These are phyloP conservation scores for Leccinellum luteum DNA, from an alignment of 768 basidiomycete species.

Conservation along the genomic window DNA sequence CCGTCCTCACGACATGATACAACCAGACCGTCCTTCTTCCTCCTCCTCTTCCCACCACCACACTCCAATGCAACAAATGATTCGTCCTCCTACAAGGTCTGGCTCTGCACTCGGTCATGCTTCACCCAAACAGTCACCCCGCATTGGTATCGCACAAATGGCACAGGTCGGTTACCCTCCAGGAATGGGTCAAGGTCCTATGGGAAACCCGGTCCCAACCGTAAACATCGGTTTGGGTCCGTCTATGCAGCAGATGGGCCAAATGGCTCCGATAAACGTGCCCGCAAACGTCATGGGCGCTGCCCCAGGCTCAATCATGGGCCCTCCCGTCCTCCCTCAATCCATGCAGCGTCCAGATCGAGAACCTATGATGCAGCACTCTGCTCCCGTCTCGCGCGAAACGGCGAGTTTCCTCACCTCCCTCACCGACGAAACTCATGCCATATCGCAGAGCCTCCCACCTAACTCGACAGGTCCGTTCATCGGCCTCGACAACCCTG, in stretches of 20 bases:
- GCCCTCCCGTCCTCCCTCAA: slow-evolving; percentile 36
- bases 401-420: slow-evolving; percentile 12
- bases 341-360: slow-evolving; percentile 22
- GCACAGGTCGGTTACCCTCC: too few species aligned
- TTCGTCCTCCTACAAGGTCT: slow-evolving; percentile 29
- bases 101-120: slow-evolving; percentile 28
- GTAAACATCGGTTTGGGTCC: slow-evolving; percentile 12
- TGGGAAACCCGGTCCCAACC: too few species aligned
- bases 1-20: slow-evolving; percentile 20
- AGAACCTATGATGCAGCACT: slow-evolving; percentile 26
- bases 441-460: slow-evolving; percentile 21
- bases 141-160: neutral
- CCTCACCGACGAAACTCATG: slow-evolving; percentile 1
- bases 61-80: slow-evolving; percentile 22
- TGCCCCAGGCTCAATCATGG: slow-evolving; percentile 32
- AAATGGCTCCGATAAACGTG: too few species aligned
- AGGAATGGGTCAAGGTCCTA: neutral
- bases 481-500: slow-evolving; percentile 20
- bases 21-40: slow-evolving; percentile 27
- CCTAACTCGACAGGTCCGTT: slow-evolving; percentile 21
- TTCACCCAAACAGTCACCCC: slow-evolving; percentile 31
- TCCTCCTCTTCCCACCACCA: slow-evolving; percentile 31
- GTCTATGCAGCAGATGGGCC: too few species aligned
- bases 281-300: too few species aligned
- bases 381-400: slow-evolving; percentile 27